phyloP scores from a whole-genome alignment of 2,329 filamentous ascomycete genomes.

The Berkeleyomyces rouxiae region DNA sequence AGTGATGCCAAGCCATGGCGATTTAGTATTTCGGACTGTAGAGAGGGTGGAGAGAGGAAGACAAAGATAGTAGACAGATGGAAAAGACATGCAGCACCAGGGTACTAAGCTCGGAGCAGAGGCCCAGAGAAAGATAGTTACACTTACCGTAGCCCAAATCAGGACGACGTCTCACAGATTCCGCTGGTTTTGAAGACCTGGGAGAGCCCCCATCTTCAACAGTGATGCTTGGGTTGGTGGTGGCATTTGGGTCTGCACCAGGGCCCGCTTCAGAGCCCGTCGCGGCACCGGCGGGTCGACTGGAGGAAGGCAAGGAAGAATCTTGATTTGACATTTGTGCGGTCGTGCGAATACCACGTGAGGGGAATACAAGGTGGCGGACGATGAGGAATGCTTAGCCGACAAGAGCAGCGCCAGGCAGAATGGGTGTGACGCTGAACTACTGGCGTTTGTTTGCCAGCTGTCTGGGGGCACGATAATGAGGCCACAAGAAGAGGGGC shows the following conservation, averaged over 20 bases:
- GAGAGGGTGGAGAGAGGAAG: constrained; percentile 9
- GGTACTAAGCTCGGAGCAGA: background rate
- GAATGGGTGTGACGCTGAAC: background rate
- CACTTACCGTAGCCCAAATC: constrained; percentile 40
- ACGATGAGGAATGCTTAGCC: background rate
- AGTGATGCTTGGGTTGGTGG: background rate
- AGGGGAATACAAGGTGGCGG: background rate
- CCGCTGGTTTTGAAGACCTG: constrained; percentile 41
- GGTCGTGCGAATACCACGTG: background rate
- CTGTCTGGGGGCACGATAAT: background rate
- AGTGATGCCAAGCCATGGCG: background rate
- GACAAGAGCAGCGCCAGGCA: background rate
- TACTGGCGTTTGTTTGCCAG: background rate
- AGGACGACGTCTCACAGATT: constrained; percentile 41
- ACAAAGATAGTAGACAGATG: constrained; percentile 11
- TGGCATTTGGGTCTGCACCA: background rate
- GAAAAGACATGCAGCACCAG: background rate
- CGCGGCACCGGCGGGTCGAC: background rate
- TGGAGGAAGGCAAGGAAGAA: background rate
- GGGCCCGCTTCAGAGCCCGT: background rate
- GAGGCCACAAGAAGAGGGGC: background rate
- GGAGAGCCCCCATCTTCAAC: constrained; percentile 27
- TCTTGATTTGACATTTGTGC: background rate
- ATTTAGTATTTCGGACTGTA: constrained; percentile 6
- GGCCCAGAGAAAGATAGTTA: background rate